Percentiles rank a stretch among this genome's conserved stretches.
Conservation (phyloP, 108 stramenopile genomes). For the Cylindrotheca fusiformis region DNA sequence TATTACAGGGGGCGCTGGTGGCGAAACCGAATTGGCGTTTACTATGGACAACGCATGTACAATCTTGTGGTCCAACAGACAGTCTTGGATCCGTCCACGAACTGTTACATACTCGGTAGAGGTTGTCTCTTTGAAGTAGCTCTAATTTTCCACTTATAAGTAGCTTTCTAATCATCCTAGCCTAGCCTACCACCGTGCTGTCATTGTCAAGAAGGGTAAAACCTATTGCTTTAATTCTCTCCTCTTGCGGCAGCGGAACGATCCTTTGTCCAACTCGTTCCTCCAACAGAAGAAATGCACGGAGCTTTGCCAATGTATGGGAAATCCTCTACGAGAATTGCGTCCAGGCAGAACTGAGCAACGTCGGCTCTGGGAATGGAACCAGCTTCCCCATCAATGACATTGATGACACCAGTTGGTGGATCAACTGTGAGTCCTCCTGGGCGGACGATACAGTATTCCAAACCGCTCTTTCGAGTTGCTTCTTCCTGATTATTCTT, state of each 20-base stretch:
- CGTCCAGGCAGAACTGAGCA: constrained; percentile 94
- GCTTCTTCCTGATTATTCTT: constrained; percentile 97
- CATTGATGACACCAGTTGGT: constrained; percentile 97
- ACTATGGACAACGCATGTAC: constrained; percentile 74
- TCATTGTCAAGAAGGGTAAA: neutral
- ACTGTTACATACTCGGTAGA: constrained; percentile 76
- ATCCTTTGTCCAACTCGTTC: constrained; percentile 95
- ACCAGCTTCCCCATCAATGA: constrained; percentile 96
- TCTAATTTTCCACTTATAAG: neutral
- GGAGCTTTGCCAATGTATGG: constrained; percentile 91
- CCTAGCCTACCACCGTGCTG: neutral
- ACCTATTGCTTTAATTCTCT: constrained; percentile 21
- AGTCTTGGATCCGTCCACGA: constrained; percentile 83
- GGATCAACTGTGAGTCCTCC: constrained; percentile 94
- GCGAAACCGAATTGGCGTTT: constrained; percentile 78
- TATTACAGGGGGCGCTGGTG: constrained; percentile 76
- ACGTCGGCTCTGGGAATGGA: constrained; percentile 95
- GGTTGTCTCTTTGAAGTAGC: constrained; percentile 55
- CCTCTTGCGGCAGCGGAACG: constrained; percentile 80
- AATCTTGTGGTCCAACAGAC: constrained; percentile 76
- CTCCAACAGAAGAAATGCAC: constrained; percentile 94
- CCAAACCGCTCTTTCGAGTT: constrained; percentile 73
- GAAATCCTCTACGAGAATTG: constrained; percentile 84
- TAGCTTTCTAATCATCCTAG: neutral
- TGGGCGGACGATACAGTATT: constrained; percentile 95